Evolutionary conservation across 129 eudicot species (phyloP).

Genomic region (Lactuca sativa): DNA sequence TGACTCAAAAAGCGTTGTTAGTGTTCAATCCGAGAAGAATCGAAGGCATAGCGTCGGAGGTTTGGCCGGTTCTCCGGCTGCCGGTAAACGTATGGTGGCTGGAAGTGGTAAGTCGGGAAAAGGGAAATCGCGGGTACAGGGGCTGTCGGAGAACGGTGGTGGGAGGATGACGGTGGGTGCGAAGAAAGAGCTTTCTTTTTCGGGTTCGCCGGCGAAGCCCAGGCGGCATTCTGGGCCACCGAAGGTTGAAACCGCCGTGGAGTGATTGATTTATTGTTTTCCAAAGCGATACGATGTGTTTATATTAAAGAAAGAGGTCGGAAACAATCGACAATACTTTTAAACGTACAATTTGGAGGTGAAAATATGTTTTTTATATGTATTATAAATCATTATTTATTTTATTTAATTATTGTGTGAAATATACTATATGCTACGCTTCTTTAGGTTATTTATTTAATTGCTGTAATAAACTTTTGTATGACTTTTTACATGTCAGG

Average conservation of each 20-base stretch:
- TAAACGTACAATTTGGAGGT: conserved; percentile 23
- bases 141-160: conserved; percentile 45
- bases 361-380: conserved; percentile 18
- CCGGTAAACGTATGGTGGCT: conserved; percentile 60
- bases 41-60: conserved; percentile 80
- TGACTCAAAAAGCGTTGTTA: conserved; percentile 56
- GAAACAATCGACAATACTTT: conserved; percentile 17
- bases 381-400: conserved; percentile 19
- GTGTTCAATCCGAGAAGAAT: conserved; percentile 65
- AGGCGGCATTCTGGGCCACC: conserved; percentile 45
- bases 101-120: conserved; percentile 54
- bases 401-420: conserved; percentile 24
- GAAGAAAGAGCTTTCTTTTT: conserved; percentile 31
- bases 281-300: conserved; percentile 8
- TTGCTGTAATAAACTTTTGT: background rate
- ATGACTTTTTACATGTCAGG: background rate
- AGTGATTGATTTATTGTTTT: conserved; percentile 18
- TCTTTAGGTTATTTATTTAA: background rate
- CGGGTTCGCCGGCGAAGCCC: conserved; percentile 26
- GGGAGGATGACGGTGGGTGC: conserved; percentile 30
- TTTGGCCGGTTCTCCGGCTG: conserved; percentile 56
- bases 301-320: conserved; percentile 5
- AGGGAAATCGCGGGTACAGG: conserved; percentile 51
- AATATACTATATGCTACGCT: background rate
- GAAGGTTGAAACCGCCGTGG: conserved; percentile 28